phyloP scores from a whole-genome alignment of 2,329 filamentous ascomycete species.

The Cercospora zeae-maydis region DNA sequence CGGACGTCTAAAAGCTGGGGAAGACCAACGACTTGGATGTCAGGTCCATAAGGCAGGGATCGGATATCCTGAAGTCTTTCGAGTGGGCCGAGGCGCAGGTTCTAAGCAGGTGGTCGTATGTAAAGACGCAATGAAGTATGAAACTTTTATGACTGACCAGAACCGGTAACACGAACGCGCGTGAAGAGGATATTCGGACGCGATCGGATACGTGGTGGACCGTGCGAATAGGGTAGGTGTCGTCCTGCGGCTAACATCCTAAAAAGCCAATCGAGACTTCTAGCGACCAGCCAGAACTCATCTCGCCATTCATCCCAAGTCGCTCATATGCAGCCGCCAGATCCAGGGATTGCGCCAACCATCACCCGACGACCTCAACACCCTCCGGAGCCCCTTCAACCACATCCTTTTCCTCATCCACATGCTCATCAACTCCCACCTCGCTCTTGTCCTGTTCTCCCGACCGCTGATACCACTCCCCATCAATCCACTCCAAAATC shows the following conservation, averaged over 20 bases:
- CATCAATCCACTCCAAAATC: conserved; percentile 59
- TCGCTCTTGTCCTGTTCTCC: conserved; percentile 5
- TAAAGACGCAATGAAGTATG: too few relatives aligned
- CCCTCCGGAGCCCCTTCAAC: background rate
- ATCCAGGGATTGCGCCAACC: too few relatives aligned
- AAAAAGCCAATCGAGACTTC: background rate
- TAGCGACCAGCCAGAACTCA: too few relatives aligned
- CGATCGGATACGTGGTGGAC: background rate
- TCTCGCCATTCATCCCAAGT: background rate
- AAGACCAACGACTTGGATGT: background rate
- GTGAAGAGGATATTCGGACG: background rate
- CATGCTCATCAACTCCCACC: background rate
- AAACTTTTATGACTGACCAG: background rate
- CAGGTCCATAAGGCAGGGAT: too few relatives aligned
- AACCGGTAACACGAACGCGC: background rate
- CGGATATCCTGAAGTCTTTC: too few relatives aligned
- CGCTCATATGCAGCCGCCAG: background rate
- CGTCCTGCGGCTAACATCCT: background rate
- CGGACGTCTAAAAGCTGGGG: background rate
- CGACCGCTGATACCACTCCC: conserved; percentile 32
- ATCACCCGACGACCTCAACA: background rate
- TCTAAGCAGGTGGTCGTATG: too few relatives aligned
- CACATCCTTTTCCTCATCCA: background rate
- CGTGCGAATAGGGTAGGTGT: background rate
- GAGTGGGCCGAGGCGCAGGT: too few relatives aligned